Evolutionary conservation across 257 asterid species (phyloP).

Genomic region (Solanum clarkiae): DNA sequence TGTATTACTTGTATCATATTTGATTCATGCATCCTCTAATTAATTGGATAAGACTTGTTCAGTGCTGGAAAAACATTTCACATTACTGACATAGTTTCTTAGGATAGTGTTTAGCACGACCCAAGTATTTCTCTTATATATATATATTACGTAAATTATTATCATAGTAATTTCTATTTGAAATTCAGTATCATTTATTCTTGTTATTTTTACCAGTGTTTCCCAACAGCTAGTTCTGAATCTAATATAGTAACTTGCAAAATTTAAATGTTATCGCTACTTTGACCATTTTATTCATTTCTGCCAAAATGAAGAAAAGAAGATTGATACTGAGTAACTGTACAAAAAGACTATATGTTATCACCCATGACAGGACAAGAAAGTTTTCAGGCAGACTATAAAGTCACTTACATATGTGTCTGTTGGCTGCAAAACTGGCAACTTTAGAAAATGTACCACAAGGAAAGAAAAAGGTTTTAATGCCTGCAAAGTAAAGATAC

Average conservation of each 20-base stretch:
- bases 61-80: no score
- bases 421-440: constrained; percentile 56
- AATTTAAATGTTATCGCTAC: not conserved
- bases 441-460: constrained; percentile 74
- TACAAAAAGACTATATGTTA: not conserved
- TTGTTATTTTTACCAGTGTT: no score
- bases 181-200: no score
- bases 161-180: no score
- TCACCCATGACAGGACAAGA: not conserved
- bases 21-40: no score
- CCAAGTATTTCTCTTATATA: no score
- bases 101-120: no score
- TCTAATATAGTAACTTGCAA: not conserved
- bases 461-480: constrained; percentile 61
- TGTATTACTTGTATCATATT: no score
- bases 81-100: no score
- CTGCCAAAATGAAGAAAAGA: not conserved
- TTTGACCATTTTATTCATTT: not conserved
- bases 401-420: constrained; percentile 59
- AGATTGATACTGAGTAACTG: not conserved
- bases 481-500: constrained; percentile 37
- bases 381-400: not conserved
- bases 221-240: not conserved
- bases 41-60: no score
- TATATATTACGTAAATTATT: no score